Evolutionary conservation across 495 filamentous ascomycete species (phyloP).

Genomic region (Sabuloglossum arenarium): DNA sequence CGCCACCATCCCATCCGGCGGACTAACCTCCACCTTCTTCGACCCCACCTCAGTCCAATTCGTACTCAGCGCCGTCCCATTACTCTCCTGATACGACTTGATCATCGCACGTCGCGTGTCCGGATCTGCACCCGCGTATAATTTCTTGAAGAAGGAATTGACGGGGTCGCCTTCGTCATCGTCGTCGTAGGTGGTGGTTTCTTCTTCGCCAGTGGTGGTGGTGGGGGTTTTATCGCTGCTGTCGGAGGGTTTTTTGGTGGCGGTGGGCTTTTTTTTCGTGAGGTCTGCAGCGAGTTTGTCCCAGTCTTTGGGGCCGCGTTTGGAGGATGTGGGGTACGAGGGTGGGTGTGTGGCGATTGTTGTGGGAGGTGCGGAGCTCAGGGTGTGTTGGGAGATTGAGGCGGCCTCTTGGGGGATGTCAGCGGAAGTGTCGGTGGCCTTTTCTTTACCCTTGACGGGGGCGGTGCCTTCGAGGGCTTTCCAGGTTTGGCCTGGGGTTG

Average conservation of each 20-base stretch:
- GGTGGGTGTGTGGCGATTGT: constrained; percentile 7
- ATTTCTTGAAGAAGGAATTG: constrained; percentile 75
- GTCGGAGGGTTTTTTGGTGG: not conserved
- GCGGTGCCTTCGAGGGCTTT: constrained; percentile 35
- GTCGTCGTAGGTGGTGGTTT: constrained; percentile 28
- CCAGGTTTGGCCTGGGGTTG: constrained; percentile 54
- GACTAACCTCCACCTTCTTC: constrained; percentile 46
- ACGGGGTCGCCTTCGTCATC: constrained; percentile 48
- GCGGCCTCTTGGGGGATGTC: constrained; percentile 2
- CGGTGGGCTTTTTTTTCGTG: constrained; percentile 17
- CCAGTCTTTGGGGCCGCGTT: constrained; percentile 74
- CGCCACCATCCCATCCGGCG: constrained; percentile 57
- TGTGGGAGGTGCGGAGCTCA: constrained; percentile 4
- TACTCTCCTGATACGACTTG: constrained; percentile 89
- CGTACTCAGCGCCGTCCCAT: constrained; percentile 82
- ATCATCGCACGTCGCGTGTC: constrained; percentile 88
- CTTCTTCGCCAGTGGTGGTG: constrained; percentile 6
- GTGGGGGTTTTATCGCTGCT: not conserved
- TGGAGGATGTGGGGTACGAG: constrained; percentile 73
- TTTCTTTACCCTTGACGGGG: constrained; percentile 12
- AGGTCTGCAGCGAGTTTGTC: constrained; percentile 50
- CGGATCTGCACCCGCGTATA: constrained; percentile 58
- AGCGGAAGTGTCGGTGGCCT: constrained; percentile 7
- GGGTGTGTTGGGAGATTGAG: constrained; percentile 4
- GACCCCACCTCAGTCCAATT: constrained; percentile 73